phyloP scores from a whole-genome alignment of 768 basidiomycete genomes.

The Infundibulicybe gibba region DNA sequence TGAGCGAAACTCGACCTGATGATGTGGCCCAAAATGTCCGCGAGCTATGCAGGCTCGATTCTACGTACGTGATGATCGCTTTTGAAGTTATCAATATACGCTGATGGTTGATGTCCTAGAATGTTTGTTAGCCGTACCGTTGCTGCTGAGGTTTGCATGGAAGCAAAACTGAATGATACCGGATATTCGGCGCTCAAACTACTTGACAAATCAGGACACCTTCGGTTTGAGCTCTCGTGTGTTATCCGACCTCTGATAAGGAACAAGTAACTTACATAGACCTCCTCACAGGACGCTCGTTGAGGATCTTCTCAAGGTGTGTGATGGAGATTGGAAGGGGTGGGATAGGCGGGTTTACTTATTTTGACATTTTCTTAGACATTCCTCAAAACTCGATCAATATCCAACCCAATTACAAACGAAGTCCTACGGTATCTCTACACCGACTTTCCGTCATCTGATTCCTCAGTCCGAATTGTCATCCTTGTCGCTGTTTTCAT shows the following conservation, averaged over 20 bases:
- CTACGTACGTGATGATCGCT: slow-evolving; percentile 41
- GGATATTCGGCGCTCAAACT: slow-evolving; percentile 68
- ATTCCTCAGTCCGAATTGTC: slow-evolving; percentile 61
- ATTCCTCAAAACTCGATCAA: slow-evolving; percentile 66
- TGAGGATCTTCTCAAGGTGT: slow-evolving; percentile 66
- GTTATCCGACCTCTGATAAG: slow-evolving; percentile 13
- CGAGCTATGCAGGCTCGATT: slow-evolving; percentile 67
- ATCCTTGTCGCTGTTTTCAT: slow-evolving; percentile 72
- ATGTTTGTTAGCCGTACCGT: slow-evolving; percentile 84
- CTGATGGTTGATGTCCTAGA: slow-evolving; percentile 28
- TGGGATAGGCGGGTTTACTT: background rate
- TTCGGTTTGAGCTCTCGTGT: slow-evolving; percentile 68
- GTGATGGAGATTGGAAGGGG: background rate
- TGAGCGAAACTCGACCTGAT: slow-evolving; percentile 48
- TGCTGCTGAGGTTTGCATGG: slow-evolving; percentile 83
- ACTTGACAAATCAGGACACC: slow-evolving; percentile 59
- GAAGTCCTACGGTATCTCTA: slow-evolving; percentile 59
- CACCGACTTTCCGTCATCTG: slow-evolving; percentile 60
- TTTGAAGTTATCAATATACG: slow-evolving; percentile 1
- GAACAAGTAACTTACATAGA: background rate
- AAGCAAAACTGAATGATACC: slow-evolving; percentile 65
- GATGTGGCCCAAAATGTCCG: slow-evolving; percentile 70
- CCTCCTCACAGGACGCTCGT: slow-evolving; percentile 41
- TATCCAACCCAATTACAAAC: slow-evolving; percentile 44
- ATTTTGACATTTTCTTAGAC: slow-evolving; percentile 36